Conservation (phyloP, 805 yeast genomes). For the Kodamaea sagamina region DNA sequence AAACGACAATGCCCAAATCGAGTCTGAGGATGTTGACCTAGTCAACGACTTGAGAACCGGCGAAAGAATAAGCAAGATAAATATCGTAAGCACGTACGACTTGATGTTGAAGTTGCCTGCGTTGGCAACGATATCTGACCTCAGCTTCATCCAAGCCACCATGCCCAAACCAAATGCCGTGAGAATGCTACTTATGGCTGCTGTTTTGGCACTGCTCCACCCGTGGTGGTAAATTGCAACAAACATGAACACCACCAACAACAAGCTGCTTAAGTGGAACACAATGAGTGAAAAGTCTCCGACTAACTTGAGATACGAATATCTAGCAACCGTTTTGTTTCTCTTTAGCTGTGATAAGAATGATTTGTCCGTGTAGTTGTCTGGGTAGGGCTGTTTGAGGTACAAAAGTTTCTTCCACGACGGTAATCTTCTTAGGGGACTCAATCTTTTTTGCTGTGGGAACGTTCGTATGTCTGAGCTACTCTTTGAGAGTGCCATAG, state of each 20-base stretch:
- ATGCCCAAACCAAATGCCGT: constrained; percentile 36
- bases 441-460: neutral
- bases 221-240: constrained; percentile 52
- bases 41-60: constrained; percentile 90
- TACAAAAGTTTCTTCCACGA: constrained; percentile 87
- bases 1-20: constrained; percentile 89
- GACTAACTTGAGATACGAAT: constrained; percentile 64
- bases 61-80: constrained; percentile 74
- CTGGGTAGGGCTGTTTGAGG: constrained; percentile 84
- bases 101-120: constrained; percentile 40
- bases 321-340: constrained; percentile 70
- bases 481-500: constrained; percentile 6
- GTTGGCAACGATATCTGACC: constrained; percentile 3
- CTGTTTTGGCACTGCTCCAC: constrained; percentile 53
- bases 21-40: constrained; percentile 85
- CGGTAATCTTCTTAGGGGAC: constrained; percentile 13
- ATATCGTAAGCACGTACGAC: constrained; percentile 66
- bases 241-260: constrained; percentile 69
- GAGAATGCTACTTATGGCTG: constrained; percentile 26
- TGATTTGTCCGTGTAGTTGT: constrained; percentile 81
- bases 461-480: constrained; percentile 9
- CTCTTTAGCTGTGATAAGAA: constrained; percentile 79
- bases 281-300: constrained; percentile 70
- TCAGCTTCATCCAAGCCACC: constrained; percentile 22
- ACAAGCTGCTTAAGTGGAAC: constrained; percentile 63